A percentile compares a stretch with the other conserved stretches of the same genome.
Evolutionary conservation across 1,284 basidiomycete species (phyloP).

Genomic region (Moniliella sp.): DNA sequence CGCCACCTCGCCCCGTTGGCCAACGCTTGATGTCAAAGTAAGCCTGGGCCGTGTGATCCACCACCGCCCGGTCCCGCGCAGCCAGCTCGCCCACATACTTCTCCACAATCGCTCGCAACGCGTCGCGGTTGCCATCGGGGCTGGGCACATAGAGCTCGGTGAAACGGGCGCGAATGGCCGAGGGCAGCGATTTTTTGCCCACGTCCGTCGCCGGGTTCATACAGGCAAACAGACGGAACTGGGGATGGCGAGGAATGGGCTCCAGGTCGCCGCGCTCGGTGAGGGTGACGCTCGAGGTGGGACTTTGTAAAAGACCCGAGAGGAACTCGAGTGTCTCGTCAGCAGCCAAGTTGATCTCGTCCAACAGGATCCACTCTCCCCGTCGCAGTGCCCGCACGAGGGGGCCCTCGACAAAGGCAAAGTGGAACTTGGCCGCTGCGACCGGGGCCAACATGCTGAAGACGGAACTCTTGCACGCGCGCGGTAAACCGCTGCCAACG

Average conservation of each 20-base stretch:
- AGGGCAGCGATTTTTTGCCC: constrained; percentile 86
- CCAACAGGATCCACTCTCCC: constrained; percentile 85
- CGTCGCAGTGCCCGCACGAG: constrained; percentile 69
- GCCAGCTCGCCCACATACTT: constrained; percentile 73
- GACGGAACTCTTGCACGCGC: not conserved
- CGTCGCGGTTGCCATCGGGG: constrained; percentile 76
- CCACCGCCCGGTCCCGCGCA: constrained; percentile 62
- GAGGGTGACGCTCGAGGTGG: constrained; percentile 66
- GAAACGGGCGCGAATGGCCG: constrained; percentile 70
- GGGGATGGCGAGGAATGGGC: constrained; percentile 68
- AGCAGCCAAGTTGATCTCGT: constrained; percentile 86
- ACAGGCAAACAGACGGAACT: constrained; percentile 90
- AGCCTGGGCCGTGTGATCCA: constrained; percentile 78
- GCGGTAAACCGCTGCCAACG: not conserved
- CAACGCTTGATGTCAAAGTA: constrained; percentile 60
- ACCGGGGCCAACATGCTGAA: constrained; percentile 34
- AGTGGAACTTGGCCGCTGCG: constrained; percentile 52
- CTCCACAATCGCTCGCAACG: constrained; percentile 61
- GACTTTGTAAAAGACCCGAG: constrained; percentile 60
- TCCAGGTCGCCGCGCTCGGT: constrained; percentile 83
- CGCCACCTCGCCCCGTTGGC: constrained; percentile 59
- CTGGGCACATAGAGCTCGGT: constrained; percentile 85
- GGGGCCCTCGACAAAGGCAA: constrained; percentile 86
- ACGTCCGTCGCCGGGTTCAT: constrained; percentile 99
- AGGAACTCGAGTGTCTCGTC: constrained; percentile 86